Base-by-base conservation (phyloP, 192 early-diverging fungal species). In the Backusella circina region DNA sequence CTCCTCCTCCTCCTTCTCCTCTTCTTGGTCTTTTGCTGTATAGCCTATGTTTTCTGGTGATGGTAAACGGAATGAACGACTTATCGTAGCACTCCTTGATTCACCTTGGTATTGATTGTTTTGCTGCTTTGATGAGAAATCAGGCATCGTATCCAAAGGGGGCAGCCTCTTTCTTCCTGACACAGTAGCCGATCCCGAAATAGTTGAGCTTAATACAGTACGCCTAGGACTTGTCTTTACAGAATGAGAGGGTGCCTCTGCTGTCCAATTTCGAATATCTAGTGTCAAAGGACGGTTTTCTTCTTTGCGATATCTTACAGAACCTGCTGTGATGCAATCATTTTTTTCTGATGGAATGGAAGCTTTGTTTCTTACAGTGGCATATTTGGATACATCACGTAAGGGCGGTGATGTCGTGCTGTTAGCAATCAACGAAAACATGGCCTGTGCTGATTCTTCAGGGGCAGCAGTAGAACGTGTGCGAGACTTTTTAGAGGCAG, bases 401-500 rank as follows among this genome's bases (percentile, higher is more conserved):
- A 66, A 21, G 4, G 70, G 28, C 10, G 38, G 68, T 26, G 68
- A n/a, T 4, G 41, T 37, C 12, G 70, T 71, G 23, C 5, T 32
- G 18, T 36, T 68, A 35, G 67, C n/a, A 61, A 54, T 33, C 54
- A 57, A 13, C 13, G 50, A 31, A 73, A 73, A 38, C 71, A 73
- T 73, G n/a, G 51, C 51, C 18, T 61, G 33, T 39, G 61, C 64
- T 18, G 57, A 64, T 30, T 74, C 73, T 7, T 74, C 64, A 18
- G 37, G 65, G 38, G 65, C 39, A 23, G 32, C 36, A 30, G 38
- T 64, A 39, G 73, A 74, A 15, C 73, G 73, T 66, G 73, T 74
- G 21, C 61, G 54, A 39, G 64, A 65, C n/a, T 74, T 74, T n/a
- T 39, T 65, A 31, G 73, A 74, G 32, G 73, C 73, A 66, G 73